These are phyloP conservation scores for Podospora pseudoanserina DNA, from an alignment of 495 filamentous ascomycete species.

Conservation along the genomic window DNA sequence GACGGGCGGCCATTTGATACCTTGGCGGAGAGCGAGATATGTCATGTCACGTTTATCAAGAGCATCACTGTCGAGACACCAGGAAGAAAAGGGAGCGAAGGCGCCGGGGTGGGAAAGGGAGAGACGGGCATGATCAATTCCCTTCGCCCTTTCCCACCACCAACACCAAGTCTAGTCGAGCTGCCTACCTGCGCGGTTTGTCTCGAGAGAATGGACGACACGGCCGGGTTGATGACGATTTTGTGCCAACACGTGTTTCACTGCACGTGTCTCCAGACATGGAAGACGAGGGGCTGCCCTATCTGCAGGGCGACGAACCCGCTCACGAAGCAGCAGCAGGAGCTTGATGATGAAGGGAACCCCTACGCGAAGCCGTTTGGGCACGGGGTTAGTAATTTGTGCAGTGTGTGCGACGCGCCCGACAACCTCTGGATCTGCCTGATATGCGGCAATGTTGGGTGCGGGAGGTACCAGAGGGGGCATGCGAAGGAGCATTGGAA, in stretches of 20 bases:
- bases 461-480: constrained; percentile 87
- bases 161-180: constrained; percentile 84
- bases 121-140: constrained; percentile 53
- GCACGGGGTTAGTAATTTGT: constrained; percentile 49
- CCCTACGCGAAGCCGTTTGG: constrained; percentile 51
- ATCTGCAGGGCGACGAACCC: constrained; percentile 83
- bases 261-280: constrained; percentile 93
- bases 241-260: constrained; percentile 98
- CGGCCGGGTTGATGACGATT: constrained; percentile 88
- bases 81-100: constrained; percentile 39
- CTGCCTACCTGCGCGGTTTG: constrained; percentile 96
- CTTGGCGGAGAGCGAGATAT: constrained; percentile 86
- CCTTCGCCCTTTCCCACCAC: constrained; percentile 83
- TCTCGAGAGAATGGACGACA: constrained; percentile 97
- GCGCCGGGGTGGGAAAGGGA: constrained; percentile 58
- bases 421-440: constrained; percentile 90
- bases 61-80: constrained; percentile 65
- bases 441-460: constrained; percentile 90
- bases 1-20: constrained; percentile 92
- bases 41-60: constrained; percentile 93
- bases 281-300: constrained; percentile 89
- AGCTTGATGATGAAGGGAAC: constrained; percentile 35
- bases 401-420: constrained; percentile 69
- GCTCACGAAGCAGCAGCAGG: constrained; percentile 20
- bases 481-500: constrained; percentile 95